Evolutionary conservation across 2,329 filamentous ascomycete genomes (phyloP).

Genomic region (Piedraia hortae): DNA sequence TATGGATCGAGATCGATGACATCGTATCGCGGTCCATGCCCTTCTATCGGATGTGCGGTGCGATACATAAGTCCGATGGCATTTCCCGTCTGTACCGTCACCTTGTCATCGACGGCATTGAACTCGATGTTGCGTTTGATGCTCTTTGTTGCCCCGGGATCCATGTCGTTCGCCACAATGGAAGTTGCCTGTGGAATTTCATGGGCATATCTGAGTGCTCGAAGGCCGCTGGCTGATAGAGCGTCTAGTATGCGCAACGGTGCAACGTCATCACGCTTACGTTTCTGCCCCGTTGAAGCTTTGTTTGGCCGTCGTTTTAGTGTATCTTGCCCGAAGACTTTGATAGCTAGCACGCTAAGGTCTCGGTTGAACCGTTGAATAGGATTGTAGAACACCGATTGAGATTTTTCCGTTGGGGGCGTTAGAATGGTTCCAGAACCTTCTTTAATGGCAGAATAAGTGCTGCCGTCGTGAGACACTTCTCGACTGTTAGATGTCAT

Average conservation of each 20-base stretch:
- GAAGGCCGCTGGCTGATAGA: slow-evolving; percentile 73
- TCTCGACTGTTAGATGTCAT: no score
- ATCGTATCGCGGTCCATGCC: slow-evolving; percentile 36
- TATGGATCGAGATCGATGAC: slow-evolving; percentile 95
- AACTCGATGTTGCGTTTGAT: slow-evolving; percentile 68
- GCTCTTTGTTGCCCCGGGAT: slow-evolving; percentile 22
- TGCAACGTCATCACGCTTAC: slow-evolving; percentile 7
- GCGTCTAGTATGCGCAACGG: slow-evolving; percentile 56
- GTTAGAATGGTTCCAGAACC: slow-evolving; percentile 40
- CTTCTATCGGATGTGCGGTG: slow-evolving; percentile 10
- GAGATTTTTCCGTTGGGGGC: no score
- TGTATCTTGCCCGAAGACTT: slow-evolving; percentile 50
- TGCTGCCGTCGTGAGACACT: slow-evolving; percentile 11
- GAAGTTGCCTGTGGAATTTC: slow-evolving; percentile 36
- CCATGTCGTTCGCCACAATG: slow-evolving; percentile 59
- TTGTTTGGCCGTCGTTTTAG: slow-evolving; percentile 7
- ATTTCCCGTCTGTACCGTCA: slow-evolving; percentile 51
- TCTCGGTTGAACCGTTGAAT: slow-evolving; percentile 98
- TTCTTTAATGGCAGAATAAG: slow-evolving; percentile 31
- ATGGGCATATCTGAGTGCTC: slow-evolving; percentile 70
- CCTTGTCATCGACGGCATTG: slow-evolving; percentile 45
- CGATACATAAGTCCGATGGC: slow-evolving; percentile 81
- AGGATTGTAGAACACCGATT: slow-evolving; percentile 98
- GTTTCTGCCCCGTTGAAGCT: slow-evolving; percentile 8
- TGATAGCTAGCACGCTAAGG: slow-evolving; percentile 74